These are phyloP conservation scores for Artemisia annua DNA, from an alignment of 129 eudicot genomes.

Conservation along the genomic window DNA sequence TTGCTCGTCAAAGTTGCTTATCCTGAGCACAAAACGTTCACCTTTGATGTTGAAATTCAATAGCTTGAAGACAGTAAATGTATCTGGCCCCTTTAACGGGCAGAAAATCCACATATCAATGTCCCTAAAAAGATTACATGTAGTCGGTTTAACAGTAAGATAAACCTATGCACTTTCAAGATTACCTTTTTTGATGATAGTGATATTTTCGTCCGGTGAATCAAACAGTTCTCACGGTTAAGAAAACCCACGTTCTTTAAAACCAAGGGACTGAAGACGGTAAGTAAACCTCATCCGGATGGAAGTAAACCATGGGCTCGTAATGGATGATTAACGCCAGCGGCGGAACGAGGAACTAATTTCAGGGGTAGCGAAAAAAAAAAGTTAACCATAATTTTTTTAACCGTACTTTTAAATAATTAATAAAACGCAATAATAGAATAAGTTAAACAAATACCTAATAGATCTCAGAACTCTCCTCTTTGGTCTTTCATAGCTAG, in stretches of 20 bases:
- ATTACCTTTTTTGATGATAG: neutral
- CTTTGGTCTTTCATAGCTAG: too few relatives aligned
- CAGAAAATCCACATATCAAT: neutral
- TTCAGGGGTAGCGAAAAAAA: too few relatives aligned
- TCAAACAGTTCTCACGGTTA: neutral
- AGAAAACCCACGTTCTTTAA: neutral
- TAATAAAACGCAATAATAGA: too few relatives aligned
- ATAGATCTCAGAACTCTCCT: too few relatives aligned
- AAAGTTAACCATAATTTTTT: too few relatives aligned
- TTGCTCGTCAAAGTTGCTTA: neutral
- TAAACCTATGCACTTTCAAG: neutral
- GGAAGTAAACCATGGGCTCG: constrained; percentile 1
- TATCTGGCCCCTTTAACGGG: neutral
- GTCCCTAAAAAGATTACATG: neutral
- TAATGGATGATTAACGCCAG: neutral
- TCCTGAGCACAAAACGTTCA: neutral
- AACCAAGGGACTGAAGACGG: neutral
- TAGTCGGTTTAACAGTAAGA: neutral
- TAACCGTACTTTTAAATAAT: too few relatives aligned
- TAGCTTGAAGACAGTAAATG: neutral
- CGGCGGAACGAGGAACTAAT: too few relatives aligned
- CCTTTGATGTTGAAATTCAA: neutral
- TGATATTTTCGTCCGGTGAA: neutral
- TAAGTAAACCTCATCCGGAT: neutral
- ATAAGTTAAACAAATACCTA: too few relatives aligned